Conservation (phyloP, 1,284 basidiomycete genomes). For the Cystobasidium pallidum region DNA sequence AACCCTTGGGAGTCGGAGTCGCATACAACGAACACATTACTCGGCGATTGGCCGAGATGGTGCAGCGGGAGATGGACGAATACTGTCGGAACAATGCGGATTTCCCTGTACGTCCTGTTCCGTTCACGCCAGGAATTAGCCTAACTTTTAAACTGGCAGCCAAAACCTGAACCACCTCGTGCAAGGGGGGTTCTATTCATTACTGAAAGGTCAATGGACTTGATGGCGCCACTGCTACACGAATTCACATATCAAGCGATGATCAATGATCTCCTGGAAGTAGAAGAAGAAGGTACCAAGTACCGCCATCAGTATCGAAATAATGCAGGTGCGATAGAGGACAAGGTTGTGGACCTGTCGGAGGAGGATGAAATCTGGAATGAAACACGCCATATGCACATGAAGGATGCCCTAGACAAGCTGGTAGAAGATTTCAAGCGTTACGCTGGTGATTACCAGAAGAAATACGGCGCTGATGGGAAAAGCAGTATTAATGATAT, state of each 20-base stretch:
- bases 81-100: conserved; percentile 81
- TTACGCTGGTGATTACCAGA: conserved; percentile 86
- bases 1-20: conserved; percentile 76
- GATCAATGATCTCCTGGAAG: conserved; percentile 89
- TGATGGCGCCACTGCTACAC: conserved; percentile 84
- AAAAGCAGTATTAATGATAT: conserved; percentile 89
- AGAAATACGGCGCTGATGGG: conserved; percentile 72
- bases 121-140: neutral
- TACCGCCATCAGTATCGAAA: conserved; percentile 65
- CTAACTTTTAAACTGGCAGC: conserved; percentile 57
- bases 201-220: conserved; percentile 94
- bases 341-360: conserved; percentile 78
- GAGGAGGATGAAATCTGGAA: conserved; percentile 91
- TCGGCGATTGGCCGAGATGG: conserved; percentile 76
- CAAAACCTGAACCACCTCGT: conserved; percentile 67
- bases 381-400: conserved; percentile 91
- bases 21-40: conserved; percentile 67
- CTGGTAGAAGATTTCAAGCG: conserved; percentile 92
- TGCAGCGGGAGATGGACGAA: conserved; percentile 80
- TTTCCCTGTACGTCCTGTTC: conserved; percentile 68
- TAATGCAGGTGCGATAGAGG: conserved; percentile 71
- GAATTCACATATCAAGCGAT: conserved; percentile 99
- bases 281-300: conserved; percentile 74
- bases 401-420: conserved; percentile 96
- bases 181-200: conserved; percentile 84